phyloP scores from a whole-genome alignment of 805 yeast species.

The Barnettozyma wickerhamii region DNA sequence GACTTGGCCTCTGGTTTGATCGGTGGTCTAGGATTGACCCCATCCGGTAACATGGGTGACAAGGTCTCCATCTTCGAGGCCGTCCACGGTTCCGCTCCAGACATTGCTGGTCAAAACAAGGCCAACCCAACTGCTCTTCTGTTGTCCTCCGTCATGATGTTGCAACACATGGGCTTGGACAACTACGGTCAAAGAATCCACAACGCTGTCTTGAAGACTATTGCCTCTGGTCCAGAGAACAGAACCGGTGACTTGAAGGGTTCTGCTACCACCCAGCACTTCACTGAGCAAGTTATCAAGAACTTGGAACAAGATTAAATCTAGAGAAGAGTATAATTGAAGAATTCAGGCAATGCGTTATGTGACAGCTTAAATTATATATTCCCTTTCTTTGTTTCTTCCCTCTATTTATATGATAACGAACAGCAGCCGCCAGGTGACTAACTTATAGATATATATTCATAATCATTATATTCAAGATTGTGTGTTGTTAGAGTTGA shows the following conservation, averaged over 20 bases:
- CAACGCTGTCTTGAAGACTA: conserved; percentile 76
- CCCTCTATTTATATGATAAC: conserved; percentile 2
- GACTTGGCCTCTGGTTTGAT: conserved; percentile 96
- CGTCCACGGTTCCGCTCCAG: conserved; percentile 99
- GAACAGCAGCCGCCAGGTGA: neutral
- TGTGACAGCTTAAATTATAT: no score
- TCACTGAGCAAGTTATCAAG: conserved; percentile 86
- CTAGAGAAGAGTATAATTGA: neutral
- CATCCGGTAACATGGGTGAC: conserved; percentile 99
- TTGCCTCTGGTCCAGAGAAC: conserved; percentile 93
- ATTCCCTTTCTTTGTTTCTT: neutral
- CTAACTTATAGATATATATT: conserved; percentile 3
- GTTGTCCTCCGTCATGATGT: conserved; percentile 97
- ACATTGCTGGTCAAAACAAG: conserved; percentile 97
- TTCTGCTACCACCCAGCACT: conserved; percentile 79
- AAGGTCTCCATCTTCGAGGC: conserved; percentile 98
- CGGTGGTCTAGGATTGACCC: conserved; percentile 98
- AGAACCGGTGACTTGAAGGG: conserved; percentile 98
- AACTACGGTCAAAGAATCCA: conserved; percentile 81
- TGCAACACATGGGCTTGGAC: conserved; percentile 94
- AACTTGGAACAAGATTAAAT: conserved; percentile 24
- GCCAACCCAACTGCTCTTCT: conserved; percentile 99
- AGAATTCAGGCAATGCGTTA: conserved; percentile 1
- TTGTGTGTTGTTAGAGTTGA: no score
- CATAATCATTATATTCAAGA: no score